Percentiles rank a stretch among this genome's conserved stretches.
These are phyloP conservation scores for Boletus fagicola DNA, from an alignment of 768 basidiomycete species.

Conservation along the genomic window DNA sequence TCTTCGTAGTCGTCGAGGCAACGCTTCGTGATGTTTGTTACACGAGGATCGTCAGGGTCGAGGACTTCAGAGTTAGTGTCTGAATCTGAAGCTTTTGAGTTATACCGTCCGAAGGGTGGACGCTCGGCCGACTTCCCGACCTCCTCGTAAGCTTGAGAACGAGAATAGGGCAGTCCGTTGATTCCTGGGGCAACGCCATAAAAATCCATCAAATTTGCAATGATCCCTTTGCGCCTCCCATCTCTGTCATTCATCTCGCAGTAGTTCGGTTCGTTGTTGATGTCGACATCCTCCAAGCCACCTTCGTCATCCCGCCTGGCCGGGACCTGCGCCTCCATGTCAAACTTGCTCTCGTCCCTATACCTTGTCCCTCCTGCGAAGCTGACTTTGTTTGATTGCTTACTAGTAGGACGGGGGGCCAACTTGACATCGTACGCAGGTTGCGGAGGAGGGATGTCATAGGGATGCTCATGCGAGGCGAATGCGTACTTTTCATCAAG, in stretches of 20 bases:
- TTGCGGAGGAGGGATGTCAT: slow-evolving; percentile 56
- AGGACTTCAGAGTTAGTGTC: slow-evolving; percentile 48
- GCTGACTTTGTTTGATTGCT: slow-evolving; percentile 36
- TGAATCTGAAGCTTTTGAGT: slow-evolving; percentile 45
- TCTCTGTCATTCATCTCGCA: slow-evolving; percentile 23
- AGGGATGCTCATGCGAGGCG: slow-evolving; percentile 59
- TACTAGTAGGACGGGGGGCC: slow-evolving; percentile 5
- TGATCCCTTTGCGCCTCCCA: slow-evolving; percentile 26
- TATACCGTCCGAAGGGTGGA: slow-evolving; percentile 30
- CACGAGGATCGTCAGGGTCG: slow-evolving; percentile 71
- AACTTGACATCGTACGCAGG: slow-evolving; percentile 36
- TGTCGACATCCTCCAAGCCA: slow-evolving; percentile 21
- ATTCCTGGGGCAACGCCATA: slow-evolving; percentile 26
- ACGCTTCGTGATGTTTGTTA: slow-evolving; percentile 54
- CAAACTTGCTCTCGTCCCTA: slow-evolving; percentile 18
- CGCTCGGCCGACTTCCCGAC: slow-evolving; percentile 9
- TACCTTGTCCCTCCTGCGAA: slow-evolving; percentile 34
- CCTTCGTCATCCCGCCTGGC: slow-evolving; percentile 4
- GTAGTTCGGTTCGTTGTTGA: slow-evolving; percentile 13
- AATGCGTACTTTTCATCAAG: slow-evolving; percentile 44
- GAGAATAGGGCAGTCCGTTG: slow-evolving; percentile 27
- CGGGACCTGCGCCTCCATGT: slow-evolving; percentile 24
- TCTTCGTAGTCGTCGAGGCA: slow-evolving; percentile 60
- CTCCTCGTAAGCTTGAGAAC: slow-evolving; percentile 21
- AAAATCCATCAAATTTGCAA: slow-evolving; percentile 33